phyloP scores from a whole-genome alignment of 2,329 filamentous ascomycete genomes.

The Fusarium bactridioides region DNA sequence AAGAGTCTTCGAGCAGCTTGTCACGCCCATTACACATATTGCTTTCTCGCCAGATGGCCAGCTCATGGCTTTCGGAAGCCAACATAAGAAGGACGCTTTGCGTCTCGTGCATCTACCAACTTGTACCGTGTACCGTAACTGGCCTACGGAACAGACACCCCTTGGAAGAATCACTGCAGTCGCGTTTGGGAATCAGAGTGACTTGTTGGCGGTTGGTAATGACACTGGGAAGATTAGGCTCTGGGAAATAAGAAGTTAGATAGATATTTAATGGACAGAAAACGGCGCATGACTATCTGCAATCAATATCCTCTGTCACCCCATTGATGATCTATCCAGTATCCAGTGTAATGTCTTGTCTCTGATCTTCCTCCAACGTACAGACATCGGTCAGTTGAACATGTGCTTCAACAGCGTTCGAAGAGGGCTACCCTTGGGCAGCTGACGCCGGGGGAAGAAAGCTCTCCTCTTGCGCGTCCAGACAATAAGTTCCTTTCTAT shows the following conservation, averaged over 20 bases:
- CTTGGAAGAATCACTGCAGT: slow-evolving; percentile 82
- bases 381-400: not conserved
- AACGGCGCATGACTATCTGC: slow-evolving; percentile 30
- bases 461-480: slow-evolving; percentile 17
- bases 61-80: slow-evolving; percentile 84
- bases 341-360: not conserved
- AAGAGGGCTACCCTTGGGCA: slow-evolving; percentile 52
- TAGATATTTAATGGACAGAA: slow-evolving; percentile 50
- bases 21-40: slow-evolving; percentile 82
- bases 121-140: slow-evolving; percentile 95
- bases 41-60: slow-evolving; percentile 90
- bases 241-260: slow-evolving; percentile 83
- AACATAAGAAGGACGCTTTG: slow-evolving; percentile 87
- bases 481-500: slow-evolving; percentile 40
- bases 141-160: slow-evolving; percentile 91
- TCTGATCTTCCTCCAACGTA: not conserved
- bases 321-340: not conserved
- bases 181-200: slow-evolving; percentile 70
- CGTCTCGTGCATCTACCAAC: slow-evolving; percentile 87
- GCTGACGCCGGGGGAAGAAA: slow-evolving; percentile 48
- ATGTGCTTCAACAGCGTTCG: slow-evolving; percentile 22
- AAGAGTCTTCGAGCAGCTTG: slow-evolving; percentile 82
- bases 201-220: slow-evolving; percentile 84
- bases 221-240: slow-evolving; percentile 86
- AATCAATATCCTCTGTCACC: not conserved